Evolutionary conservation across 306 rosid species (phyloP).

Genomic region (Prunus mongolica): DNA sequence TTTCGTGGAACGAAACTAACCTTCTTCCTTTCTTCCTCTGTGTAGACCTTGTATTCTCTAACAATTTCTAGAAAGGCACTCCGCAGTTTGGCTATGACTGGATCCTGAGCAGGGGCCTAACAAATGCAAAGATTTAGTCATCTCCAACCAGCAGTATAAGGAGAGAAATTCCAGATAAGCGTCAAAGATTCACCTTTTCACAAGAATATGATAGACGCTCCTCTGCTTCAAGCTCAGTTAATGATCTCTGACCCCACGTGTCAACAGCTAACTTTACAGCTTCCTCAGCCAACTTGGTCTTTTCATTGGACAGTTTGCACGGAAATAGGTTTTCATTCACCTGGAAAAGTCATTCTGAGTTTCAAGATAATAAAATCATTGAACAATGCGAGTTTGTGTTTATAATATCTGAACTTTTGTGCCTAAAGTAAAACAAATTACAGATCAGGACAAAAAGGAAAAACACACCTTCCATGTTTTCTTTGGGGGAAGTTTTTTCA

Average conservation of each 20-base stretch:
- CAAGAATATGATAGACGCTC: conserved; percentile 93
- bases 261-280: conserved; percentile 76
- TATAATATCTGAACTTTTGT: conserved; percentile 2
- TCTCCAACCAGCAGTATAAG: background rate
- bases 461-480: conserved; percentile 81
- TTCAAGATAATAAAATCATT: conserved; percentile 14
- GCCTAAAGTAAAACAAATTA: conserved; percentile 10
- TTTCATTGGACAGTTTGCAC: conserved; percentile 65
- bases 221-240: conserved; percentile 94
- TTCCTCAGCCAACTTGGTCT: conserved; percentile 61
- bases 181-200: conserved; percentile 63
- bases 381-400: conserved; percentile 3
- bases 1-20: conserved; percentile 32
- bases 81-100: conserved; percentile 76
- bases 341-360: conserved; percentile 39
- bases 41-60: conserved; percentile 79
- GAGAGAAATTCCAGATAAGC: conserved; percentile 2
- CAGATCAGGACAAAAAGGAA: conserved; percentile 9
- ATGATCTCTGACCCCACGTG: conserved; percentile 85
- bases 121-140: conserved; percentile 13
- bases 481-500: conserved; percentile 79
- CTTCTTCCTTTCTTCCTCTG: conserved; percentile 87
- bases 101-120: conserved; percentile 92
- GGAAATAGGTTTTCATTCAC: conserved; percentile 89
- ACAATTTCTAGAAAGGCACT: conserved; percentile 71